These are phyloP conservation scores for Suaeda aralocaspica DNA, from an alignment of 148 eudicot genomes.

Conservation along the genomic window DNA sequence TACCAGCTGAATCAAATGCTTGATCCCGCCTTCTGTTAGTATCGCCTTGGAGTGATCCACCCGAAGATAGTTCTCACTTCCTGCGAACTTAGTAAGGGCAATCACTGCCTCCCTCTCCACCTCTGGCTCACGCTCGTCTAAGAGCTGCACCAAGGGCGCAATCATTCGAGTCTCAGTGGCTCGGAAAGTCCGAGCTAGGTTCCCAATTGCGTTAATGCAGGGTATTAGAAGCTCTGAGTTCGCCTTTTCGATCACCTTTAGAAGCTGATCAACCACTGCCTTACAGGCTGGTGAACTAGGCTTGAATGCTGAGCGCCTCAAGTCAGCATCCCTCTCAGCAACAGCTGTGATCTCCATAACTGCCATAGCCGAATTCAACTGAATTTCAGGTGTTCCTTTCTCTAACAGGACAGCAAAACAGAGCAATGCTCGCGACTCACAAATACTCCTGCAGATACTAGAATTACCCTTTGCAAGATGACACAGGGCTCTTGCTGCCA, in stretches of 20 bases:
- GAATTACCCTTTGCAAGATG: constrained; percentile 68
- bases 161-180: constrained; percentile 92
- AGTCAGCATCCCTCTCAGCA: constrained; percentile 82
- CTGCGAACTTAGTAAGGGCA: constrained; percentile 69
- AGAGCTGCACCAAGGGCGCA: constrained; percentile 60
- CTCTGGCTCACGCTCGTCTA: constrained; percentile 75
- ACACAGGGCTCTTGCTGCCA: constrained; percentile 86
- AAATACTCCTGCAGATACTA: constrained; percentile 64
- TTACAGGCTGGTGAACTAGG: constrained; percentile 90
- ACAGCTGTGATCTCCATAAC: constrained; percentile 91
- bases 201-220: constrained; percentile 72
- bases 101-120: constrained; percentile 60
- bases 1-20: constrained; percentile 77
- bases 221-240: constrained; percentile 69
- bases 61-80: constrained; percentile 65
- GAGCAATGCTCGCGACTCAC: constrained; percentile 77
- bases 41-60: constrained; percentile 83
- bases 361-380: constrained; percentile 80
- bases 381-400: constrained; percentile 67
- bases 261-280: constrained; percentile 76
- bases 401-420: constrained; percentile 83
- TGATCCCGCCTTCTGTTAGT: constrained; percentile 67
- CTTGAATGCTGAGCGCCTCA: constrained; percentile 80
- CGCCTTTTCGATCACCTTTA: constrained; percentile 45
- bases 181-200: constrained; percentile 73